A percentile compares a stretch with the other conserved stretches of the same genome.
phyloP scores from a whole-genome alignment of 129 eudicot species.

The Artemisia argyi region DNA sequence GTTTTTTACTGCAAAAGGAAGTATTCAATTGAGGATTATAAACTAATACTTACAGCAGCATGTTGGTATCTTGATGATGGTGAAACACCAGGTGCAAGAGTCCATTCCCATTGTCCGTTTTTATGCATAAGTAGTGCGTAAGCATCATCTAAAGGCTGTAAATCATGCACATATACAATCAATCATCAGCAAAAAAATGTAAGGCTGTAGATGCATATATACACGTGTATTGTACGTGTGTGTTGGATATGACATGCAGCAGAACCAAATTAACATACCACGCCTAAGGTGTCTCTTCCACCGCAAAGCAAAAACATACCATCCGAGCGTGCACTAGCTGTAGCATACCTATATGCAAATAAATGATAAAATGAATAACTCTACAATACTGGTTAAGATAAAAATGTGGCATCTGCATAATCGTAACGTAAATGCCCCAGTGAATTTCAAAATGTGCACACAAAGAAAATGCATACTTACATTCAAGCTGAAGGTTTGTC shows the following conservation, averaged over 20 bases:
- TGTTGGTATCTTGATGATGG: slow-evolving; percentile 97
- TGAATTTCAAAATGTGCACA: slow-evolving; percentile 18
- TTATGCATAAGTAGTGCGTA: slow-evolving; percentile 95
- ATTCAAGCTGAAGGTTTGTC: slow-evolving; percentile 98
- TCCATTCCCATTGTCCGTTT: slow-evolving; percentile 99
- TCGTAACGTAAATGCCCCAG: slow-evolving; percentile 1
- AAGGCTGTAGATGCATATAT: neutral
- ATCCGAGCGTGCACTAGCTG: too few species aligned
- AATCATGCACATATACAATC: slow-evolving; percentile 20
- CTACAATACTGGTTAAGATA: neutral
- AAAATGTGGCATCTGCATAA: neutral
- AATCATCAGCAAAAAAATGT: slow-evolving; percentile 7
- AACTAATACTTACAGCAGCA: too few species aligned
- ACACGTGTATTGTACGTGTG: too few species aligned
- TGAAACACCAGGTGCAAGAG: slow-evolving; percentile 94
- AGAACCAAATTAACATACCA: too few species aligned
- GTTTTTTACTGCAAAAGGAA: neutral
- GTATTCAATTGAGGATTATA: too few species aligned
- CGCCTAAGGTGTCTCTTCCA: too few species aligned
- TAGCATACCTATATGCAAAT: too few species aligned
- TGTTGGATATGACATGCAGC: too few species aligned
- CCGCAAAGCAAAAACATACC: too few species aligned
- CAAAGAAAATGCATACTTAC: slow-evolving; percentile 50
- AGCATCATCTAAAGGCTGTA: slow-evolving; percentile 92
- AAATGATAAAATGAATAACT: slow-evolving; percentile 1